Conservation (phyloP, 176 grass and related monocot species). For the Eremochloa ophiuroides region DNA sequence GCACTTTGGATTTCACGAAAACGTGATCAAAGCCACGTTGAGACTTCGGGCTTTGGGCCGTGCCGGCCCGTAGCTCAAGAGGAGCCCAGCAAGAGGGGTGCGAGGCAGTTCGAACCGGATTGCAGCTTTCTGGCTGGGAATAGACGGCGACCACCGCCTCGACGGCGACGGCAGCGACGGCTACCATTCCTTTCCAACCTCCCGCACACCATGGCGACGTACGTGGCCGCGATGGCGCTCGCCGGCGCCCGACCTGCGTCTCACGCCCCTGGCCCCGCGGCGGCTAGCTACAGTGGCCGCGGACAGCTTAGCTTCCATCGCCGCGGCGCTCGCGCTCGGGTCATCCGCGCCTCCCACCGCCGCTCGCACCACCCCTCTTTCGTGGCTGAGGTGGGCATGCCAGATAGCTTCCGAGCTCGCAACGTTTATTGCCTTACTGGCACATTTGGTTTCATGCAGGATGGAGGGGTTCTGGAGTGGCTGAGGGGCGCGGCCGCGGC, state of each 20-base stretch:
- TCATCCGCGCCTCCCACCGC: conserved; percentile 13
- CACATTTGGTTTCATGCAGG: conserved; percentile 2
- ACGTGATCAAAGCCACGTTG: background rate
- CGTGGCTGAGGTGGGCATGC: conserved; percentile 18
- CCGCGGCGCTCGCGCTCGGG: background rate
- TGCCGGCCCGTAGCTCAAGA: background rate
- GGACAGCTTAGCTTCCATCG: background rate
- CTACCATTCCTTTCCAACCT: conserved; percentile 3
- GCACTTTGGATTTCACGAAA: too few species aligned
- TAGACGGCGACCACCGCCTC: conserved; percentile 25
- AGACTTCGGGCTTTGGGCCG: background rate
- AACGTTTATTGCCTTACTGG: background rate
- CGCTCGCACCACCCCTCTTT: background rate
- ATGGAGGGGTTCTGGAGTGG: conserved; percentile 22
- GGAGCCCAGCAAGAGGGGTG: background rate
- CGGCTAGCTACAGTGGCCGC: background rate
- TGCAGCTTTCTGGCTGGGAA: conserved; percentile 37
- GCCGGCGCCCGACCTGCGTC: background rate
- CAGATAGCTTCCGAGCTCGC: background rate
- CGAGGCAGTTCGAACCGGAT: conserved; percentile 23
- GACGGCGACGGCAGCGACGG: conserved; percentile 23
- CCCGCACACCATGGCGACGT: conserved; percentile 40
- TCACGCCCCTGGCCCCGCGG: background rate
- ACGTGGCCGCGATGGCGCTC: conserved; percentile 21
- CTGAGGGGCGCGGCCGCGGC: conserved; percentile 46